Percentiles rank a stretch among this genome's conserved stretches.
Conservation (phyloP, 495 filamentous ascomycete genomes). For the Penicillium canariense region DNA sequence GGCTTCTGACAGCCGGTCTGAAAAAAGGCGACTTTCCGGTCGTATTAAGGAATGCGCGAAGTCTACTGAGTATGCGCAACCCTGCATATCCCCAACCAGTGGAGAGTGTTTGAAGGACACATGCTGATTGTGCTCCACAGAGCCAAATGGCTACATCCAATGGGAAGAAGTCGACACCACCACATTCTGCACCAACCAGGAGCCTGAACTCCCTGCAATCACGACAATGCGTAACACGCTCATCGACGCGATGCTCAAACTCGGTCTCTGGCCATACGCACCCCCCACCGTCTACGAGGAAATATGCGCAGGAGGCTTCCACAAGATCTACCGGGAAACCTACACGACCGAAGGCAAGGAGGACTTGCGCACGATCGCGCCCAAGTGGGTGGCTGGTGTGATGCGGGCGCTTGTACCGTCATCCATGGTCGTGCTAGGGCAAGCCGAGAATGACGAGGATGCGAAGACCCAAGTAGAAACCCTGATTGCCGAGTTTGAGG, state of each 20-base stretch:
- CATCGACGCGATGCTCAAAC: constrained; percentile 14
- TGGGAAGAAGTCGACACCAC: constrained; percentile 35
- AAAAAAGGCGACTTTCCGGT: constrained; percentile 19
- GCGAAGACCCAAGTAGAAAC: constrained; percentile 19
- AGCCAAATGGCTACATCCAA: constrained; percentile 36
- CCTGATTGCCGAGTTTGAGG: constrained; percentile 19
- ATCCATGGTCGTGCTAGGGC: constrained; percentile 16
- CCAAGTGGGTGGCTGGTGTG: constrained; percentile 18
- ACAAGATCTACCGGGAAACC: constrained; percentile 6
- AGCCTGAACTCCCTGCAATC: constrained; percentile 10
- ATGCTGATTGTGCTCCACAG: constrained; percentile 8
- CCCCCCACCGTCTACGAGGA: constrained; percentile 16
- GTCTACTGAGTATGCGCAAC: constrained; percentile 30
- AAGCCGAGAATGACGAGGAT: constrained; percentile 11
- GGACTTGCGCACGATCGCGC: constrained; percentile 8
- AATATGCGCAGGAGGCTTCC: constrained; percentile 2
- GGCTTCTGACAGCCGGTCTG: constrained; percentile 29
- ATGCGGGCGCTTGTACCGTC: constrained; percentile 16
- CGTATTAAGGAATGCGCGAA: constrained; percentile 23
- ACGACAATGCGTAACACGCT: constrained; percentile 7
- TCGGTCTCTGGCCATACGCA: constrained; percentile 15
- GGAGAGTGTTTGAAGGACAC: background rate
- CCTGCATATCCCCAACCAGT: background rate
- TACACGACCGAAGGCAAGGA: constrained; percentile 17
- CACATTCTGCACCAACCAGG: constrained; percentile 16